Percentiles rank a stretch among this genome's conserved stretches.
Evolutionary conservation across 768 basidiomycete genomes (phyloP).

Genomic region (Tulasnella sp.): DNA sequence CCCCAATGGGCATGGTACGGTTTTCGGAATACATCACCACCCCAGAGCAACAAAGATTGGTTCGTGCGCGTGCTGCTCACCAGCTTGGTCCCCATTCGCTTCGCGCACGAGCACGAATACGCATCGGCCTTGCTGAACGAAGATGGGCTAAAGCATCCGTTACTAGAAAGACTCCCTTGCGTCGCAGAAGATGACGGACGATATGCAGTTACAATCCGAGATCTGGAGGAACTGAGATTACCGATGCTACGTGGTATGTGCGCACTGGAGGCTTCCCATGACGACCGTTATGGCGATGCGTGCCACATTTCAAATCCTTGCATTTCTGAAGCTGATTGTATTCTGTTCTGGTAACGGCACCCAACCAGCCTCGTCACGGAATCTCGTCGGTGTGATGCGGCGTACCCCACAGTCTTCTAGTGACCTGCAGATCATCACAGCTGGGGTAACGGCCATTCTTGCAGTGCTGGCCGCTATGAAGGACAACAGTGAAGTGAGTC

Average conservation of each 20-base stretch:
- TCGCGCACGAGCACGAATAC: slow-evolving; percentile 58
- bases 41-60: slow-evolving; percentile 16
- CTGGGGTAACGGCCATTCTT: slow-evolving; percentile 5
- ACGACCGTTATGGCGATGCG: neutral
- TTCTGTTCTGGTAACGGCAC: neutral
- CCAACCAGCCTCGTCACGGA: slow-evolving; percentile 10
- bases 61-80: slow-evolving; percentile 44
- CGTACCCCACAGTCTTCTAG: slow-evolving; percentile 7
- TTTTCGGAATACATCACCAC: neutral
- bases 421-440: slow-evolving; percentile 10
- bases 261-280: slow-evolving; percentile 20
- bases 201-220: slow-evolving; percentile 29
- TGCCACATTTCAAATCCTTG: neutral
- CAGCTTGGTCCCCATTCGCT: slow-evolving; percentile 46
- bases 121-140: slow-evolving; percentile 53
- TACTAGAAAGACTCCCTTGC: slow-evolving; percentile 31
- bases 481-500: slow-evolving; percentile 16
- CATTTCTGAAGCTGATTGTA: neutral
- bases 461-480: slow-evolving; percentile 14
- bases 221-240: slow-evolving; percentile 38
- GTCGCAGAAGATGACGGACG: slow-evolving; percentile 15
- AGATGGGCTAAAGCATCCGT: slow-evolving; percentile 50
- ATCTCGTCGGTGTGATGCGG: slow-evolving; percentile 19
- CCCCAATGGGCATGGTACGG: neutral
- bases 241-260: slow-evolving; percentile 42